Evolutionary conservation across 2,329 filamentous ascomycete species (phyloP).

Genomic region (Botrytis medusae): DNA sequence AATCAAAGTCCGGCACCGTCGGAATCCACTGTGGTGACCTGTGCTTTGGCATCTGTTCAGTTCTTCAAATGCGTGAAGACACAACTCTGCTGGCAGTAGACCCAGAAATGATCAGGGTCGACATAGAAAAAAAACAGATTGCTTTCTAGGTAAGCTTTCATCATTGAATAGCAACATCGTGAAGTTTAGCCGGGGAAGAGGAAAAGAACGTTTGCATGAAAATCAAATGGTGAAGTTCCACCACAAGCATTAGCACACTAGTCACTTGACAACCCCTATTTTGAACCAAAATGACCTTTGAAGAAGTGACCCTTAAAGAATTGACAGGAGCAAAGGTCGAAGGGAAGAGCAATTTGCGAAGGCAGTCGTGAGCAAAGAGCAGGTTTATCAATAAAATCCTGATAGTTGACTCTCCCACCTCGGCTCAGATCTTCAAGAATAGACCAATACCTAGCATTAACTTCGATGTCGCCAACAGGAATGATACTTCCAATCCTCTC

Average conservation of each 20-base stretch:
- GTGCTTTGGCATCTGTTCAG: neutral
- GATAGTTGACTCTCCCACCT: neutral
- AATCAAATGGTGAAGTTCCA: neutral
- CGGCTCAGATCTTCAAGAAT: neutral
- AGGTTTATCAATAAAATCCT: no score
- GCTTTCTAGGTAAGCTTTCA: neutral
- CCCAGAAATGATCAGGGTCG: neutral
- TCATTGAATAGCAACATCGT: neutral
- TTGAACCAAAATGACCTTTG: neutral
- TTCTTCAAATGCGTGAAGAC: neutral
- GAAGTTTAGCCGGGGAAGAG: neutral
- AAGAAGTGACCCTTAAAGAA: neutral
- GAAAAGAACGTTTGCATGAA: neutral
- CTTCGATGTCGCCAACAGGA: neutral
- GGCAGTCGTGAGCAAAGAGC: neutral
- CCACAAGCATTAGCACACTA: neutral
- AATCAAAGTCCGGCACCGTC: neutral
- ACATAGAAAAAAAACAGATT: neutral
- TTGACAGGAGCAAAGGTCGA: no score
- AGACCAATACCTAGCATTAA: neutral
- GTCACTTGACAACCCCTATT: neutral
- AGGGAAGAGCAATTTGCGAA: neutral
- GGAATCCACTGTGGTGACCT: neutral
- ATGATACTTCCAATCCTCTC: neutral
- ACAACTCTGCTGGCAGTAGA: neutral